phyloP scores from a whole-genome alignment of 2,329 filamentous ascomycete genomes.

The Alternaria brassicicola region DNA sequence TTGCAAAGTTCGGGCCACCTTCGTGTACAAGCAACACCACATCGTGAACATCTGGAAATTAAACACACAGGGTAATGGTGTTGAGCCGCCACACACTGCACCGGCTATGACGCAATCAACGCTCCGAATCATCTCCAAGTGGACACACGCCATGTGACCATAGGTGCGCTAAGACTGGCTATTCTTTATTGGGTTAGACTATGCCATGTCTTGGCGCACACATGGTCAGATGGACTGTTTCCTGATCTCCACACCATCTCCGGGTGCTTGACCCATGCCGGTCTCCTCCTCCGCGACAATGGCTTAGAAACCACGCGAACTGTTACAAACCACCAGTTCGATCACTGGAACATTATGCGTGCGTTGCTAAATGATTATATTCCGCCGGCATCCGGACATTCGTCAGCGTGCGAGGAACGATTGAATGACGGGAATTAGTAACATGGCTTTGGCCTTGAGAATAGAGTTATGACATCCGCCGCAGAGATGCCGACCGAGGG shows the following conservation, averaged over 20 bases:
- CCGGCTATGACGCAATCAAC: background rate
- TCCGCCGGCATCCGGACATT: constrained; percentile 33
- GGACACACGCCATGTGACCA: no score
- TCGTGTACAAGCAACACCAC: background rate
- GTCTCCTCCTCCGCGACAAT: background rate
- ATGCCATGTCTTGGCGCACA: no score
- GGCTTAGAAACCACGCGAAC: background rate
- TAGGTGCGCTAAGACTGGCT: no score
- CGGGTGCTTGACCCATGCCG: background rate
- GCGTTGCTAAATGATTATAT: background rate
- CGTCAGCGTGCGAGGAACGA: constrained; percentile 30
- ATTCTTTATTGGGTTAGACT: no score
- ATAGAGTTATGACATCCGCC: constrained; percentile 43
- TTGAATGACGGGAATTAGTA: constrained; percentile 35
- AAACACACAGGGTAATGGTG: background rate
- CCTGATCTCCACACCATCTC: constrained; percentile 8
- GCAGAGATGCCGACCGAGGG: constrained; percentile 27
- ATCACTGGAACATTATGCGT: background rate
- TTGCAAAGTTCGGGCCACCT: background rate
- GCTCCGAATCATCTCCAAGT: constrained; percentile 1
- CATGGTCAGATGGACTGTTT: no score
- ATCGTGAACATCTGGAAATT: background rate
- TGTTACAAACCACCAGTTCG: constrained; percentile 12
- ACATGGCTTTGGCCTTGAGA: constrained; percentile 33
- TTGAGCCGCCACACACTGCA: background rate